Base-by-base conservation (phyloP, 768 basidiomycete genomes). In the Lepiota brunneoincarnata region DNA sequence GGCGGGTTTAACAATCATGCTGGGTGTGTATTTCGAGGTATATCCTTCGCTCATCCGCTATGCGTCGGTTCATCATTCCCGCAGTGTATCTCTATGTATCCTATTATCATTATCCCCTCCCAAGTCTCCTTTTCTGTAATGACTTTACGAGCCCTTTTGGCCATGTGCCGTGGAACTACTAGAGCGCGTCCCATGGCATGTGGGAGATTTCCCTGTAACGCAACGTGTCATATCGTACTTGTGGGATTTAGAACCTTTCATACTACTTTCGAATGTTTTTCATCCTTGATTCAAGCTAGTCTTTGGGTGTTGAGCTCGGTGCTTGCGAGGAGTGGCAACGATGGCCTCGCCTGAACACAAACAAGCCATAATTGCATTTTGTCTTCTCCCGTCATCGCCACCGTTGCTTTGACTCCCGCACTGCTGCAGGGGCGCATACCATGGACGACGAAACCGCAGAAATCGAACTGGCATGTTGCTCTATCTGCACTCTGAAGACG, bases 371-470 rank as follows among this genome's bases (percentile, higher is more conserved):
- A 43, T 24, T 43, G 17, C 18, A 23, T n/a, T 9, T 15, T 9
- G 11, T 18, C 20, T 17, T 18, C 41, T 46, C 36, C 44, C 26
- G 39, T 40, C 52, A 40, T n/a, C 48, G 39, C 12, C 36, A 24
- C 18, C 18, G 2, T 31, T 4, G 7, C 31, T 10, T 9, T 31
- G 7, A 31, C 31, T 6, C 6, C 31, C 31, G 31, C 31, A 31
- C 31, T 10, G 11, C 31, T 2, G 2, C 31, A 31, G 31, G 31
- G 31, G 2, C 26, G 11, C 7, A 31, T 11, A 31, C 23, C n/a
- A 79, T 79, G 78, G 77, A 79, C 64, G 77, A 88, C 60, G 87
- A 89, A 61, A 81, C 83, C 0, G 87, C 87, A 20, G 87, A 89
- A 66, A 87, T 89, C 39, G 87, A 88, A 70, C 78, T 88, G 57